These are phyloP conservation scores for Acanthamoeba castellanii DNA, from an alignment of 208 protist genomes.

Conservation along the genomic window DNA sequence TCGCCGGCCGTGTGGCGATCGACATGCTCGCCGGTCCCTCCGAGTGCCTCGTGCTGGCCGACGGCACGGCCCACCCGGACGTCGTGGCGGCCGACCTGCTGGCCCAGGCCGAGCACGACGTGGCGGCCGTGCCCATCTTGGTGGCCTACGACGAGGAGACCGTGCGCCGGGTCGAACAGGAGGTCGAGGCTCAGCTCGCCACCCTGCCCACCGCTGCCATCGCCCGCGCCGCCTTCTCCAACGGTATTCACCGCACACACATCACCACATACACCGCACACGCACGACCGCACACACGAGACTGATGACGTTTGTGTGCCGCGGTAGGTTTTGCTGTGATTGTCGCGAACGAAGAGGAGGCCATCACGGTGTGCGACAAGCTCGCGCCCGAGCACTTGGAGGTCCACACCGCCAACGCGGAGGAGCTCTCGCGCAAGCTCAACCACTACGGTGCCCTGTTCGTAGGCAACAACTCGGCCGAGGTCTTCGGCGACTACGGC, in stretches of 20 bases:
- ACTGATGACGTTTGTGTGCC: not conserved
- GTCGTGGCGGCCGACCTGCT: slow-evolving; percentile 90
- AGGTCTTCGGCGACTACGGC: slow-evolving; percentile 85
- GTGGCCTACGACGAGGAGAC: slow-evolving; percentile 80
- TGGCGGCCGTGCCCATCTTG: slow-evolving; percentile 84
- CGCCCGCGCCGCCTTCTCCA: slow-evolving; percentile 55
- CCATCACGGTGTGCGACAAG: slow-evolving; percentile 83
- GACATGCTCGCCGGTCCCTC: slow-evolving; percentile 92
- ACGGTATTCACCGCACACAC: not conserved
- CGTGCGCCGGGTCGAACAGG: slow-evolving; percentile 74
- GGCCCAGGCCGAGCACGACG: slow-evolving; percentile 90
- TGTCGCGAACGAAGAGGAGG: slow-evolving; percentile 79
- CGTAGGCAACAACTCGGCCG: slow-evolving; percentile 80
- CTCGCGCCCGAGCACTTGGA: slow-evolving; percentile 89
- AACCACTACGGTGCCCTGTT: slow-evolving; percentile 82
- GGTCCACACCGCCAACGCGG: slow-evolving; percentile 78
- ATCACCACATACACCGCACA: not conserved
- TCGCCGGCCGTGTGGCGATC: slow-evolving; percentile 88
- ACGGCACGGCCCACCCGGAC: slow-evolving; percentile 78
- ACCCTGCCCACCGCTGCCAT: slow-evolving; percentile 81
- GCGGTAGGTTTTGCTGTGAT: slow-evolving; percentile 74
- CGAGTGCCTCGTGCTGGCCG: slow-evolving; percentile 88
- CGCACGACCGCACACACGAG: not conserved
- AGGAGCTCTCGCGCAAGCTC: slow-evolving; percentile 56
- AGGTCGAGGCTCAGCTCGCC: slow-evolving; percentile 79